Base-by-base conservation (phyloP, 345 rosid genomes). In the Rhodamnia rubescens region DNA sequence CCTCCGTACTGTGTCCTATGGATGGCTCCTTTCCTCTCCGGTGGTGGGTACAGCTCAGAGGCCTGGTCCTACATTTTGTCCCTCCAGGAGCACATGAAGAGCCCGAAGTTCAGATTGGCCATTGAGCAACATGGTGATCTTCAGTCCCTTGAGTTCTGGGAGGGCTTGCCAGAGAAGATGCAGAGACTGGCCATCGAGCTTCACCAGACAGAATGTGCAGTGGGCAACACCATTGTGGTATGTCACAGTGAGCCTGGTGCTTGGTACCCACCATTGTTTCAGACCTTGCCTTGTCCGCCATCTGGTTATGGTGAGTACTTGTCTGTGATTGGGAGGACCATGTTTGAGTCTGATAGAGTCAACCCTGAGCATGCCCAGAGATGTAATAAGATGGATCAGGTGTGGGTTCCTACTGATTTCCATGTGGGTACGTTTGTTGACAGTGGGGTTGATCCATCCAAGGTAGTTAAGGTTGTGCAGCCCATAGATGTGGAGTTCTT, bases 241-340 rank as follows among this genome's bases (percentile, higher is more conserved):
- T 96, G 99, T 86, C 98, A 95, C 82, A 96, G 99, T 83, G 98
- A 95, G 90, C 99, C 98, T 54, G 96, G 99, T 75, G 99, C 98
- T 87, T 95, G 99, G 98, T 87, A 94, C 83, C 98, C 99, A 0
- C 96, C 98, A 16, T 87, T 96, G 91, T 96, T 94, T 74, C 86
- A 96, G 84, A 96, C 98, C 3, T 86, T 90, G 74, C 98, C 96
- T 83, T 96, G 98, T 87, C 98, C 98, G 26, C 98, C 95, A 5
- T 82, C 87, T 47, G 98, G 94, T 55, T 95, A 94, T 84, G 88
- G 59, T 15, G 87, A 87, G 74, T 92, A 89, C 85, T 74, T 84
- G 88, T 88, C 85, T 81, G 93, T 95, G 47, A 89, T 96, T 52
- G 96, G 99, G 44, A 92, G 99, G 89, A 96, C 98, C 42, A 95